Evolutionary conservation across 306 rosid species (phyloP).

Genomic region (Begonia loranthoides): DNA sequence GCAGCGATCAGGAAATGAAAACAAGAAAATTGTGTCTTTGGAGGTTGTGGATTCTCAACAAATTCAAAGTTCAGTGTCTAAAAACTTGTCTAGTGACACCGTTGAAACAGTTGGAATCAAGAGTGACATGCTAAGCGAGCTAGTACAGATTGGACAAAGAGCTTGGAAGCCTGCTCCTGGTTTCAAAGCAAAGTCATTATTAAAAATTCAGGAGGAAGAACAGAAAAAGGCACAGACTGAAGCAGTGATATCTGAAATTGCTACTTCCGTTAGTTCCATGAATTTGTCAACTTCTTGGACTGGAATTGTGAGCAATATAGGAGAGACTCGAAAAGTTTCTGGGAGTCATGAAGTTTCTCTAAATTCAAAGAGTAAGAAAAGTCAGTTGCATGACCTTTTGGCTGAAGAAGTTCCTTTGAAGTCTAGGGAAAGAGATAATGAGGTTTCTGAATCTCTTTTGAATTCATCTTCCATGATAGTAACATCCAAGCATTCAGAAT

Average conservation of each 20-base stretch:
- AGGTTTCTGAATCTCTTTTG: conserved; percentile 21
- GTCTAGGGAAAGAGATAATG: conserved; percentile 29
- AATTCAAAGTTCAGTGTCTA: conserved; percentile 13
- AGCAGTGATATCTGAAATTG: conserved; percentile 34
- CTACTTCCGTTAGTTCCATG: conserved; percentile 29
- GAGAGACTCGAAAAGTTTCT: conserved; percentile 34
- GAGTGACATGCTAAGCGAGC: conserved; percentile 26
- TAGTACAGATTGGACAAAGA: conserved; percentile 36
- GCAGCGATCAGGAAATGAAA: conserved; percentile 9
- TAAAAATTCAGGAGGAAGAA: conserved; percentile 92
- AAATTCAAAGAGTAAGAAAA: conserved; percentile 45
- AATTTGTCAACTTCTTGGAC: conserved; percentile 61
- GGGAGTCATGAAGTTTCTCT: conserved; percentile 29
- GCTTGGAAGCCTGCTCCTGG: conserved; percentile 88
- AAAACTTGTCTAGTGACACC: conserved; percentile 17
- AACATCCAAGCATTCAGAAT: conserved; percentile 20
- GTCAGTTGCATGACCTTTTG: conserved; percentile 68
- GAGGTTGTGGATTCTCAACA: conserved; percentile 26
- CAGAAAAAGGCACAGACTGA: conserved; percentile 53
- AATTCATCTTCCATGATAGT: conserved; percentile 23
- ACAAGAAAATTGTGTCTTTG: conserved; percentile 7
- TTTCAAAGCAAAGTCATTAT: conserved; percentile 65
- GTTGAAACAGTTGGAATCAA: conserved; percentile 22
- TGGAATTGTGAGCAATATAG: conserved; percentile 57
- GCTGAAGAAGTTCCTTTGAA: conserved; percentile 57